These are phyloP conservation scores for Anisodus acutangulus DNA, from an alignment of 257 asterid species.

Conservation along the genomic window DNA sequence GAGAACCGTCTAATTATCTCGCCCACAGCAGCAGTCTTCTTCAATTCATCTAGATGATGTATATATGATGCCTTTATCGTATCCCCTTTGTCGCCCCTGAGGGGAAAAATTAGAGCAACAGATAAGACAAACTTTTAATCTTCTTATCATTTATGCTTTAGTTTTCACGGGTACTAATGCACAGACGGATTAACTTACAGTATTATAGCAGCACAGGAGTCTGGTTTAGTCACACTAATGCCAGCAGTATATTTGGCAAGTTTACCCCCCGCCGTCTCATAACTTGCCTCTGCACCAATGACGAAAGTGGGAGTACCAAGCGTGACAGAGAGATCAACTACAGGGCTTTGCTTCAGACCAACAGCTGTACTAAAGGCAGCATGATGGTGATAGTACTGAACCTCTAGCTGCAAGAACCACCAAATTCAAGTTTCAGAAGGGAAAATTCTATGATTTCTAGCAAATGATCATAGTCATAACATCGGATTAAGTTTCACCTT, in stretches of 20 bases:
- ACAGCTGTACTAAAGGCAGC: conserved; percentile 76
- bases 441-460: background rate
- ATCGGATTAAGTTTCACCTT: conserved; percentile 54
- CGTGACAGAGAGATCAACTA: conserved; percentile 65
- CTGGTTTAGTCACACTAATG: conserved; percentile 70
- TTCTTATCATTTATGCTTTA: conserved; percentile 1
- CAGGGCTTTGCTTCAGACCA: conserved; percentile 65
- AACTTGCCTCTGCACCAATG: conserved; percentile 85
- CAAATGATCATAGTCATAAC: conserved; percentile 13
- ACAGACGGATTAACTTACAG: conserved; percentile 51
- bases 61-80: conserved; percentile 67
- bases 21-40: conserved; percentile 65
- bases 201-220: conserved; percentile 72
- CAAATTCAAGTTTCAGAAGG: conserved; percentile 12
- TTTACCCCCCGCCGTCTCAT: conserved; percentile 68
- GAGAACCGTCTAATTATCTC: conserved; percentile 74
- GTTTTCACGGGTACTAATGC: conserved; percentile 10
- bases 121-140: background rate
- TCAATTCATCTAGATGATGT: conserved; percentile 56
- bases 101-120: background rate
- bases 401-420: conserved; percentile 60
- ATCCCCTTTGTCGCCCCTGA: conserved; percentile 82
- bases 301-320: conserved; percentile 88
- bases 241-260: conserved; percentile 85
- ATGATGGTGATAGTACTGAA: conserved; percentile 83